Conservation (phyloP, 371 early-diverging fungal species). For the Mucor piriformis region DNA sequence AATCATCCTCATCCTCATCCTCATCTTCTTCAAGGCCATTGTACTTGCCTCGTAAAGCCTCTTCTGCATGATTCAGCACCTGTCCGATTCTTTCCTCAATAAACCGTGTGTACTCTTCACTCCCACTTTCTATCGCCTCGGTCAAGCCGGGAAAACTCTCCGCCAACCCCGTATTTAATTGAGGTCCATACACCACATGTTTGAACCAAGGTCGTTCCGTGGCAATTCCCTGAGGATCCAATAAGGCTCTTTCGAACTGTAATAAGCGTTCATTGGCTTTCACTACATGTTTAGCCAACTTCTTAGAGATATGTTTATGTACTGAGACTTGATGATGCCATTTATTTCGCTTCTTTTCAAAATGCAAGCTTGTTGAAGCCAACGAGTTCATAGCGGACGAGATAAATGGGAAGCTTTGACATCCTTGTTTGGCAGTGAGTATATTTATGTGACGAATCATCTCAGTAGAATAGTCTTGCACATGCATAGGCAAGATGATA, state of each 20-base stretch:
- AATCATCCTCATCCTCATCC: not conserved
- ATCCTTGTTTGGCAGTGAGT: not conserved
- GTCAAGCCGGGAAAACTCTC: slow-evolving; percentile 51
- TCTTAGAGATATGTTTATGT: slow-evolving; percentile 18
- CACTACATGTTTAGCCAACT: not conserved
- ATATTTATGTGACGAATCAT: not conserved
- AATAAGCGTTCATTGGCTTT: slow-evolving; percentile 42
- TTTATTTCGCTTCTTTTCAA: not conserved
- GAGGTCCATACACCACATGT: slow-evolving; percentile 61
- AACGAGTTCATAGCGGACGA: slow-evolving; percentile 2
- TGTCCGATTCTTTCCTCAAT: slow-evolving; percentile 8
- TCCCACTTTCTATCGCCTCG: slow-evolving; percentile 22
- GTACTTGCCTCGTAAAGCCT: not conserved
- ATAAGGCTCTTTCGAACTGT: slow-evolving; percentile 56
- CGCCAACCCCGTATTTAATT: slow-evolving; percentile 45
- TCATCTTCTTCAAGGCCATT: slow-evolving; percentile 4
- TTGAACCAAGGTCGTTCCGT: slow-evolving; percentile 52
- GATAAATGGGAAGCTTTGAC: slow-evolving; percentile 1
- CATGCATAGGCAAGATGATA: slow-evolving; percentile 34
- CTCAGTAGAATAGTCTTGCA: slow-evolving; percentile 36
- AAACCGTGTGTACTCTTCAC: not conserved
- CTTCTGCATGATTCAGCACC: slow-evolving; percentile 1
- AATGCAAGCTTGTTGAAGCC: not conserved
- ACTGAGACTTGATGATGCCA: not conserved
- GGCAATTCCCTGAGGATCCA: slow-evolving; percentile 51